Percentiles rank a stretch among this genome's conserved stretches.
phyloP scores from a whole-genome alignment of 345 rosid species.

The Reutealis trisperma region DNA sequence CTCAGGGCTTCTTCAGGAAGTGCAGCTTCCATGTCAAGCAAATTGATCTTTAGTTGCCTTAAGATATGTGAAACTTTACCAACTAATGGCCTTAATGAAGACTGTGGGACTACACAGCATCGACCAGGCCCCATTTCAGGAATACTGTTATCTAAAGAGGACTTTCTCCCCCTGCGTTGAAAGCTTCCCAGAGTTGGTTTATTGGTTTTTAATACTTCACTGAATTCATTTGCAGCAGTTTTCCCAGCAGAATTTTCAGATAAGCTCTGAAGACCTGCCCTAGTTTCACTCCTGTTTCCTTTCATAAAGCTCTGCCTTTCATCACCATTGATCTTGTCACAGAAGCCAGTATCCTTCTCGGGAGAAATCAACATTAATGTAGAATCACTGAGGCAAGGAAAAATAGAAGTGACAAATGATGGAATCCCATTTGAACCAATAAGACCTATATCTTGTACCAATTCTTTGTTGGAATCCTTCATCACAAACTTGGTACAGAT shows the following conservation, averaged over 20 bases:
- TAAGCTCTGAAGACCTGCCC: constrained; percentile 31
- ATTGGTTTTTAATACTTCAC: constrained; percentile 26
- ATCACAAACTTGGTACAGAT: constrained; percentile 78
- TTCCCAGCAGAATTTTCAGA: constrained; percentile 30
- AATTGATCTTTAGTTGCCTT: constrained; percentile 65
- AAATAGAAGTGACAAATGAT: constrained; percentile 51
- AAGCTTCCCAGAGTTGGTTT: constrained; percentile 38
- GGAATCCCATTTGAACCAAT: constrained; percentile 77
- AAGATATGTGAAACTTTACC: constrained; percentile 56
- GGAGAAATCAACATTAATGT: constrained; percentile 37
- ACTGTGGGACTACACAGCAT: constrained; percentile 70
- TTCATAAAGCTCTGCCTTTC: constrained; percentile 22
- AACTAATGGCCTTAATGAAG: constrained; percentile 68
- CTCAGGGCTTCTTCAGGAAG: constrained; percentile 74
- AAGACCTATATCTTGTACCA: constrained; percentile 84
- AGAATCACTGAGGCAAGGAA: constrained; percentile 57
- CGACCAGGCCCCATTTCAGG: constrained; percentile 30
- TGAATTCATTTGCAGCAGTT: constrained; percentile 33
- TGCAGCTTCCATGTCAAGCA: constrained; percentile 95
- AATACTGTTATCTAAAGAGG: constrained; percentile 25
- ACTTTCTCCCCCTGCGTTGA: constrained; percentile 48
- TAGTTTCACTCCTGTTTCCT: constrained; percentile 37
- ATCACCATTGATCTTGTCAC: constrained; percentile 32
- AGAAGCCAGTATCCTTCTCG: constrained; percentile 31
- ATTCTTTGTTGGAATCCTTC: constrained; percentile 73